Evolutionary conservation across 1,139 yeast species (phyloP), one percentile per base, ranked within the genome.

Genomic region (Kurtzmaniella quercitrusa): DNA sequence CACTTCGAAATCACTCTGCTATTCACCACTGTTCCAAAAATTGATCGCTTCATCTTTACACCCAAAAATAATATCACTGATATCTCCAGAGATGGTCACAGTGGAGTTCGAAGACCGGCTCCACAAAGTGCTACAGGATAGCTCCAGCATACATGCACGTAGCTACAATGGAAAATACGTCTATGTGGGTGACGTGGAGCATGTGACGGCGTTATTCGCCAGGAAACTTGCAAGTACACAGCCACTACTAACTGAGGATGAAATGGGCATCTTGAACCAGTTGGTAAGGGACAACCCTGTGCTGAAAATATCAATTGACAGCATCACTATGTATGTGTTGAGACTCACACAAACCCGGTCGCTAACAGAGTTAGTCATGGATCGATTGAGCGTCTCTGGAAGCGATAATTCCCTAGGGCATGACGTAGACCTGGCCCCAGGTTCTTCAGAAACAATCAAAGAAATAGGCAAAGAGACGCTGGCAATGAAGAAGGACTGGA

Each of bases 151-250:
- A 18, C 43, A 46, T 11, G 43, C 44, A 3, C 34, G 42, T n/a
- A 34, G 43, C 5, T 36, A 36, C 9, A 21, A 38, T 2, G 43
- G 44, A 5, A 62, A 59, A 15, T 59, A 45, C 44, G 63, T 69
- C 24, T 60, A 57, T 39, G 56, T 64, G 14, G 50, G 62, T 2
- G 69, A 66, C 45, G 54, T 69, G 3, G 46, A 51, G 9, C 55
- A 52, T 3, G 51, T 71, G 36, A 15, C 18, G 36, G 18, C 18
- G 3, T 16, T 14, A 31, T 31, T 31, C 14, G 18, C 16, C 16
- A 31, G 14, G 36, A 14, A 31, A 10, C 36, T 31, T 15, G 11
- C 18, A 6, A 14, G 18, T 14, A 3, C 18, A 31, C 16, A 16
- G 16, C 36, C 36, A 14, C 10, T 31, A 9, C 36, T 31, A 3